Conservation (phyloP, 148 eudicot genomes). For the Fagopyrum esculentum region DNA sequence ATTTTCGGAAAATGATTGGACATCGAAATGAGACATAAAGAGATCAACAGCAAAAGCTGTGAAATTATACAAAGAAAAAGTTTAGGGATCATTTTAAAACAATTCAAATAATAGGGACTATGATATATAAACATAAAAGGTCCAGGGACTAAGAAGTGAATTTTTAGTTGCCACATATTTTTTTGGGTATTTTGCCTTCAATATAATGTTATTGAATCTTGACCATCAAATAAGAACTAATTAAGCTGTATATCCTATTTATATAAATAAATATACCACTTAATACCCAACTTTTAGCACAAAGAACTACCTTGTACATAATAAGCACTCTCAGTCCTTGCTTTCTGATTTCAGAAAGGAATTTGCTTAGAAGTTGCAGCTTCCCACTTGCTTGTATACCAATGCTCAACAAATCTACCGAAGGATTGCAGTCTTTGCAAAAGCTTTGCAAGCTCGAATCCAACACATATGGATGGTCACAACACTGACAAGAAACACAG, state of each 20-base stretch:
- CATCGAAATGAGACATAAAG: no score
- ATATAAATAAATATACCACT: neutral
- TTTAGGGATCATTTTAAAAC: no score
- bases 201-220: no score
- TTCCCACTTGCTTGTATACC: constrained; percentile 87
- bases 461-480: constrained; percentile 79
- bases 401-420: constrained; percentile 35
- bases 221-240: neutral
- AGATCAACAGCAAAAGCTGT: no score
- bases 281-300: neutral
- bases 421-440: constrained; percentile 34
- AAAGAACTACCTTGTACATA: constrained; percentile 55
- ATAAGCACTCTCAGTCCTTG: constrained; percentile 47
- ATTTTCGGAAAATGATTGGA: no score
- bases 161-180: no score
- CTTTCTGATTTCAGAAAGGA: constrained; percentile 48
- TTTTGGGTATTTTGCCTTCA: no score
- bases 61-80: no score
- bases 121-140: no score
- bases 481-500: constrained; percentile 43
- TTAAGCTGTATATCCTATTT: neutral
- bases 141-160: no score
- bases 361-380: constrained; percentile 51
- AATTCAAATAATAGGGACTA: no score
- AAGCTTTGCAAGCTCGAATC: constrained; percentile 40